Conservation (phyloP, 306 rosid genomes). For the Cyamopsis tetragonoloba region DNA sequence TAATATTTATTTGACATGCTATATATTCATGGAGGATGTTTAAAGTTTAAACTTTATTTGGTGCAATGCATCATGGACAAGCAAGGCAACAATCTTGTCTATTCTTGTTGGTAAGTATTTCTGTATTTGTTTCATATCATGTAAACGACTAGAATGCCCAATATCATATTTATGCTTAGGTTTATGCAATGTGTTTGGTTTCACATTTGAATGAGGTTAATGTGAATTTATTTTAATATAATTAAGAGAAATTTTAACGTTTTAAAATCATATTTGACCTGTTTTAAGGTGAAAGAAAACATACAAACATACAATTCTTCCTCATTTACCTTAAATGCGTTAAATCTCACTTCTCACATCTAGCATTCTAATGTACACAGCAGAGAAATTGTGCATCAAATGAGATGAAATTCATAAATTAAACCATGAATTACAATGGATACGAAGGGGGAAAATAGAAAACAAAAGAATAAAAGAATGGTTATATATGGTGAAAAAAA, state of each 20-base stretch:
- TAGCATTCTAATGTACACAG: background rate
- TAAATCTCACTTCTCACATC: background rate
- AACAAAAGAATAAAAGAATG: background rate
- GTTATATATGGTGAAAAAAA: conserved; percentile 20
- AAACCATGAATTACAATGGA: conserved; percentile 15
- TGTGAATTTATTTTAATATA: too few relatives aligned
- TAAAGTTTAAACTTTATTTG: background rate
- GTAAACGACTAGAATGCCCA: background rate
- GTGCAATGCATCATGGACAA: background rate
- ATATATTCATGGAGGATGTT: background rate
- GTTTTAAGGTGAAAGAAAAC: too few relatives aligned
- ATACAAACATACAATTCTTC: background rate
- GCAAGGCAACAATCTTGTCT: background rate
- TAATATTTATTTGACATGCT: background rate
- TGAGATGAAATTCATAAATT: conserved; percentile 4
- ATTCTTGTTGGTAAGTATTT: background rate
- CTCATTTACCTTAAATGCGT: background rate
- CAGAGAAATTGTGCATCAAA: background rate
- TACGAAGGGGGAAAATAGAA: background rate
- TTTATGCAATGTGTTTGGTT: background rate
- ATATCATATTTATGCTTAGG: background rate
- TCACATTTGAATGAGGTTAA: too few relatives aligned
- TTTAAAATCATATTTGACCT: too few relatives aligned
- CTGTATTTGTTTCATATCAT: background rate
- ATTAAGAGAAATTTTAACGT: too few relatives aligned